These are phyloP conservation scores for Lodderomyces elongisporus DNA, from an alignment of 1,139 yeast genomes.

Conservation along the genomic window DNA sequence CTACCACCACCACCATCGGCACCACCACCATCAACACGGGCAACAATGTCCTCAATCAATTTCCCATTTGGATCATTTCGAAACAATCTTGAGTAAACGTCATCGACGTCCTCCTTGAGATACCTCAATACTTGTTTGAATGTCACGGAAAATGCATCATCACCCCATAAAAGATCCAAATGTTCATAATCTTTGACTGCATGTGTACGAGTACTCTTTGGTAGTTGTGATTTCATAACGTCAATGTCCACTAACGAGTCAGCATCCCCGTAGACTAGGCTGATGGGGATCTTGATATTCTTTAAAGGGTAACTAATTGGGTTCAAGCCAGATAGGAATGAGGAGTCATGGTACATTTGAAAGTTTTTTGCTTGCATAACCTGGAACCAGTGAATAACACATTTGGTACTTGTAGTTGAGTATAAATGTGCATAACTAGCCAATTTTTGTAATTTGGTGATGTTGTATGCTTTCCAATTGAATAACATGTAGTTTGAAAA, in stretches of 20 bases:
- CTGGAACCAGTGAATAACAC: slow-evolving; percentile 96
- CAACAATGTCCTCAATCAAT: slow-evolving; percentile 12
- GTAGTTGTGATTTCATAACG: slow-evolving; percentile 59
- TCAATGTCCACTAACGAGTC: slow-evolving; percentile 86
- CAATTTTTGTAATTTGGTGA: slow-evolving; percentile 64
- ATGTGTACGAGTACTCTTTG: slow-evolving; percentile 30
- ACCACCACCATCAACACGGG: too few species aligned
- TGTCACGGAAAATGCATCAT: slow-evolving; percentile 46
- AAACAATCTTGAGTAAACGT: slow-evolving; percentile 10
- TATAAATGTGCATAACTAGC: slow-evolving; percentile 79
- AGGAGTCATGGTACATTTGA: slow-evolving; percentile 77
- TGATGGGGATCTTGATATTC: slow-evolving; percentile 66
- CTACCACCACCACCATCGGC: too few species aligned
- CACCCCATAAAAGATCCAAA: slow-evolving; percentile 86
- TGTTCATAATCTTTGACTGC: slow-evolving; percentile 73
- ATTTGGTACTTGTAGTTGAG: slow-evolving; percentile 86
- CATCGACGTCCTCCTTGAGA: slow-evolving; percentile 21
- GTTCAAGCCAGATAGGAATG: slow-evolving; percentile 33
- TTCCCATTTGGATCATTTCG: slow-evolving; percentile 4
- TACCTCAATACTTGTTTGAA: slow-evolving; percentile 46
- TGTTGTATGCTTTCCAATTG: slow-evolving; percentile 73
- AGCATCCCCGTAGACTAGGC: slow-evolving; percentile 69
- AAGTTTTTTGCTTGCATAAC: slow-evolving; percentile 74
- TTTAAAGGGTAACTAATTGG: slow-evolving; percentile 42
- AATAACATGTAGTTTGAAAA: slow-evolving; percentile 60